Conservation (phyloP, 2,329 filamentous ascomycete species). For the Microcyclosporella mali region DNA sequence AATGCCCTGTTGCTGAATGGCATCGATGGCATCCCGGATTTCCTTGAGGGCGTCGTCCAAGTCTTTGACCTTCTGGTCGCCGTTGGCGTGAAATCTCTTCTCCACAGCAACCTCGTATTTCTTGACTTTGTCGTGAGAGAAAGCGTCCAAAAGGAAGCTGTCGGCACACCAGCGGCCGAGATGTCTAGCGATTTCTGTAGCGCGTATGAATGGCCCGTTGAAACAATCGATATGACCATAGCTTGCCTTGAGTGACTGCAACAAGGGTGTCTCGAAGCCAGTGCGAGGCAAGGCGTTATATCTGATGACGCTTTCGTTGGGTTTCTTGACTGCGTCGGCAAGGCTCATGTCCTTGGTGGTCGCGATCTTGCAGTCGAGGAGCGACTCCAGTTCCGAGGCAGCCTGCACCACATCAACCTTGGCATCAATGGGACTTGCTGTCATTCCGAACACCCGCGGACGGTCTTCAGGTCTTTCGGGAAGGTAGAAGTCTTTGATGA, state of each 20-base stretch:
- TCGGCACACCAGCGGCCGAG: conserved; percentile 84
- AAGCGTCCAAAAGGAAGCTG: conserved; percentile 43
- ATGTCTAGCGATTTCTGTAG: conserved; percentile 55
- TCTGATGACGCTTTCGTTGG: conserved; percentile 52
- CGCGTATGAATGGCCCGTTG: conserved; percentile 52
- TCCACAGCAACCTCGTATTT: conserved; percentile 23
- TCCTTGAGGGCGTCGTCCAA: conserved; percentile 50
- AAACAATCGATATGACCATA: conserved; percentile 52
- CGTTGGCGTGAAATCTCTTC: conserved; percentile 30
- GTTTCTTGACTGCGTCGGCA: conserved; percentile 53
- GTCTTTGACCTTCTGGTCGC: conserved; percentile 26
- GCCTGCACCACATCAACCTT: conserved; percentile 66
- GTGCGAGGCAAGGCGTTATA: conserved; percentile 47
- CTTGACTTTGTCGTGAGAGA: conserved; percentile 19
- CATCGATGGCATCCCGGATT: conserved; percentile 53
- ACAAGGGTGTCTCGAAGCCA: conserved; percentile 60
- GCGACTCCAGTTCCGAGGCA: conserved; percentile 60
- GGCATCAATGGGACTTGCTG: conserved; percentile 86
- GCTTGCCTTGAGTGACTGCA: conserved; percentile 48
- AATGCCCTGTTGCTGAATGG: conserved; percentile 16
- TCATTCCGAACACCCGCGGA: conserved; percentile 91
- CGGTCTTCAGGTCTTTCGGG: conserved; percentile 43
- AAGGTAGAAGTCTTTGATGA: conserved; percentile 81
- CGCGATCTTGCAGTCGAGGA: conserved; percentile 76
- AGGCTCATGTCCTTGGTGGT: conserved; percentile 61